These are phyloP conservation scores for Arctostaphylos glauca DNA, from an alignment of 148 eudicot species.

Conservation along the genomic window DNA sequence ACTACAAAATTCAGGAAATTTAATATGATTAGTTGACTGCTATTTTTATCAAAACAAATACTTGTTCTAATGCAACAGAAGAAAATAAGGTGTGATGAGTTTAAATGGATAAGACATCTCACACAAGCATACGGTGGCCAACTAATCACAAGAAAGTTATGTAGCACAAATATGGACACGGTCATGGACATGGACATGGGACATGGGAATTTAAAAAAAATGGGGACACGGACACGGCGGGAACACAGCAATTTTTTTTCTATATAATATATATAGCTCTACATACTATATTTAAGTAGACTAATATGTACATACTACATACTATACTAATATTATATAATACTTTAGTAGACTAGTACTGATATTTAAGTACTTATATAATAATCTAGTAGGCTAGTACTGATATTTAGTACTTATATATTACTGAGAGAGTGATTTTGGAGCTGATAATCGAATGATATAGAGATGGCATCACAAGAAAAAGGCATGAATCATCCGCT, in stretches of 20 bases:
- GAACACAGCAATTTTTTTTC: no score
- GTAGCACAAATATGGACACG: neutral
- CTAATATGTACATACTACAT: no score
- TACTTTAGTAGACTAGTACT: neutral
- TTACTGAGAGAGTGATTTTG: neutral
- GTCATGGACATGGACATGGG: no score
- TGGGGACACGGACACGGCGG: no score
- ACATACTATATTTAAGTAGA: no score
- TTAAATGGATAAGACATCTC: neutral
- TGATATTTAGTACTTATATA: neutral
- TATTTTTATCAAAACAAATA: neutral
- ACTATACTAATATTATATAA: neutral
- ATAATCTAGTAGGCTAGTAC: no score
- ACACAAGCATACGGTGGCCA: neutral
- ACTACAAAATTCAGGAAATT: neutral
- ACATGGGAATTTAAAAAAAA: no score
- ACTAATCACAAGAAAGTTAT: neutral
- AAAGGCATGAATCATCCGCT: neutral
- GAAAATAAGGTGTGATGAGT: neutral
- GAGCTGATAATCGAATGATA: no score
- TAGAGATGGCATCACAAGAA: no score
- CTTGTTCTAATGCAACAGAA: neutral
- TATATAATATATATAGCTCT: no score
- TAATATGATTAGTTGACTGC: neutral
- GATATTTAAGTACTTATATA: no score